These are phyloP conservation scores for Petrea volubilis DNA, from an alignment of 257 asterid genomes.

Conservation along the genomic window DNA sequence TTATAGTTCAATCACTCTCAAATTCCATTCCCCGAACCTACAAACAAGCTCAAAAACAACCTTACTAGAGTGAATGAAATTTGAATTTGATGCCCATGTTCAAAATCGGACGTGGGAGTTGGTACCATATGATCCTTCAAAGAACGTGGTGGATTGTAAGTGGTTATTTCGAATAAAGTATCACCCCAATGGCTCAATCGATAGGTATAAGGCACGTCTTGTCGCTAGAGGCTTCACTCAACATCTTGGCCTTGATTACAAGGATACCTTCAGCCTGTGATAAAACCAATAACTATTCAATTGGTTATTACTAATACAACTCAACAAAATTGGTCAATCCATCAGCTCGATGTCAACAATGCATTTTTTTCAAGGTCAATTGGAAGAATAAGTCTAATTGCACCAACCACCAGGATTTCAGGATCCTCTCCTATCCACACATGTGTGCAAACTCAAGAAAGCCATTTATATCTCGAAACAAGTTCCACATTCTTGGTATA, in stretches of 20 bases:
- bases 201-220: not conserved
- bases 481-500: not conserved
- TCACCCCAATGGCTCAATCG: not conserved
- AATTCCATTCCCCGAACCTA: not conserved
- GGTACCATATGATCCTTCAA: not conserved
- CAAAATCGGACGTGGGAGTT: not conserved
- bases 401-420: not conserved
- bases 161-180: too few species aligned
- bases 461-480: not conserved
- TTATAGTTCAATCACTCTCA: not conserved
- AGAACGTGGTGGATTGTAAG: too few species aligned
- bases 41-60: not conserved
- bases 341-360: not conserved
- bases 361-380: not conserved
- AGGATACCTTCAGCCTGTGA: not conserved
- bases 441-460: not conserved
- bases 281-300: not conserved
- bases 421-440: not conserved
- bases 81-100: not conserved
- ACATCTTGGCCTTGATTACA: not conserved
- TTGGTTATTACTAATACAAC: not conserved
- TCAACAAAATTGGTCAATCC: not conserved
- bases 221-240: not conserved
- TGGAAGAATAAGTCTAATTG: not conserved
- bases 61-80: not conserved